Percentiles rank a stretch among this genome's conserved stretches.
phyloP scores from a whole-genome alignment of 148 eudicot species.

The Camellia sinensis region DNA sequence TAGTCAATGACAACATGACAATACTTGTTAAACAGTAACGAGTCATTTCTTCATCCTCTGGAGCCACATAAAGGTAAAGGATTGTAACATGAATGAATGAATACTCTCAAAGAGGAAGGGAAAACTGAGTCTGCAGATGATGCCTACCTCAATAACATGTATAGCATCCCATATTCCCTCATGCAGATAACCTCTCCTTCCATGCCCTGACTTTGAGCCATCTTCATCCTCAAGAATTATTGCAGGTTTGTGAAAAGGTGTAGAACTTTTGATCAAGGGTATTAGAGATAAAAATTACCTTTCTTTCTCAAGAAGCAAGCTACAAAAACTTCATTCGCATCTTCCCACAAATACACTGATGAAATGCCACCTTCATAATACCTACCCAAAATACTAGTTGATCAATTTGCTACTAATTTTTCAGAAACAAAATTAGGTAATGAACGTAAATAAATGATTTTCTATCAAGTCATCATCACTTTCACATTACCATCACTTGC shows the following conservation, averaged over 20 bases:
- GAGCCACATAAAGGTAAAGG: slow-evolving; percentile 46
- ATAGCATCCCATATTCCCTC: slow-evolving; percentile 99
- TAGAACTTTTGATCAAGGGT: not conserved
- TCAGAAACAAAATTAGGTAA: not conserved
- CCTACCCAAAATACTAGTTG: slow-evolving; percentile 53
- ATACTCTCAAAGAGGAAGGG: not conserved
- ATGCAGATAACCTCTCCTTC: slow-evolving; percentile 88
- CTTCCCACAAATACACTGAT: slow-evolving; percentile 95
- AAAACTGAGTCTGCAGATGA: too few relatives aligned
- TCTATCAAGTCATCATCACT: not conserved
- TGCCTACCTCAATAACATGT: slow-evolving; percentile 85
- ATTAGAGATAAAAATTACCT: slow-evolving; percentile 39
- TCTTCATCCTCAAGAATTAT: slow-evolving; percentile 37
- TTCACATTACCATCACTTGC: not conserved
- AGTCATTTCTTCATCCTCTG: too few relatives aligned
- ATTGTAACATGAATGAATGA: not conserved
- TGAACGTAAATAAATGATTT: not conserved
- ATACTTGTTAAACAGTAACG: too few relatives aligned
- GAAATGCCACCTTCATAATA: slow-evolving; percentile 99
- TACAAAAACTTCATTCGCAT: slow-evolving; percentile 83
- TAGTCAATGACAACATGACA: too few relatives aligned
- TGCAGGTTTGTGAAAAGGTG: slow-evolving; percentile 18
- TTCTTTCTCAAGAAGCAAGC: too few relatives aligned
- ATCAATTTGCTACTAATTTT: slow-evolving; percentile 20
- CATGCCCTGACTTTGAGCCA: slow-evolving; percentile 85